Conservation (phyloP, 805 yeast species). For the Lachancea kluyveri region DNA sequence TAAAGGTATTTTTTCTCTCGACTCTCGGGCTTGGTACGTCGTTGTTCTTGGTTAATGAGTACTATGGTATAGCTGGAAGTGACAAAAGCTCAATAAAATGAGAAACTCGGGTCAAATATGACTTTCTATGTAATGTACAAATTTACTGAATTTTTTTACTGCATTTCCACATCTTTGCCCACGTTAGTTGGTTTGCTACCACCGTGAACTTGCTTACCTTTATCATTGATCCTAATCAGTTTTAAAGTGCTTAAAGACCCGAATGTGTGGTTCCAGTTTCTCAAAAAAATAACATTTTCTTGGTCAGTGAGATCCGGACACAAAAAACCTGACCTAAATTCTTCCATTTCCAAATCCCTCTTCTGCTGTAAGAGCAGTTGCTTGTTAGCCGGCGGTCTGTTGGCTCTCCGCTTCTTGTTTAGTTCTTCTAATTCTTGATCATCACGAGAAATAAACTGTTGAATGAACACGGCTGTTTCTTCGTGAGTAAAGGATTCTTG, state of each 20-base stretch:
- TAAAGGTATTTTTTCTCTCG: too few species aligned
- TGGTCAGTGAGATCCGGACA: constrained; percentile 67
- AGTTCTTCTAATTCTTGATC: constrained; percentile 69
- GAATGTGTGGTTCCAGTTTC: constrained; percentile 74
- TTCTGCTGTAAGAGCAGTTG: constrained; percentile 63
- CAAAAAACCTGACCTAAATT: constrained; percentile 61
- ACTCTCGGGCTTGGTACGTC: too few species aligned
- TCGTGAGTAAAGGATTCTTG: constrained; percentile 41
- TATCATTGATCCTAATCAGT: constrained; percentile 32
- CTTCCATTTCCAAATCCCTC: constrained; percentile 52
- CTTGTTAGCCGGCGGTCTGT: constrained; percentile 72
- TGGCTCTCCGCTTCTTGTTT: constrained; percentile 65
- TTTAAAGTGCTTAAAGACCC: constrained; percentile 70
- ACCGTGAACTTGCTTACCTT: constrained; percentile 24
- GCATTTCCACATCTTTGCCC: constrained; percentile 20
- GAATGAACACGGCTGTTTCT: constrained; percentile 57
- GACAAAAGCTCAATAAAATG: too few species aligned
- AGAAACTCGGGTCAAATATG: too few species aligned
- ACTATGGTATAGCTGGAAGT: too few species aligned
- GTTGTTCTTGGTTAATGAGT: too few species aligned
- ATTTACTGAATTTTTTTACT: too few species aligned
- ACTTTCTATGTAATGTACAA: too few species aligned
- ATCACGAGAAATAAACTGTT: constrained; percentile 58
- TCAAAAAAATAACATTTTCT: constrained; percentile 51
- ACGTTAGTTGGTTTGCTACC: constrained; percentile 9